Evolutionary conservation across 306 rosid species (phyloP).

Genomic region (Nissolia schottii): DNA sequence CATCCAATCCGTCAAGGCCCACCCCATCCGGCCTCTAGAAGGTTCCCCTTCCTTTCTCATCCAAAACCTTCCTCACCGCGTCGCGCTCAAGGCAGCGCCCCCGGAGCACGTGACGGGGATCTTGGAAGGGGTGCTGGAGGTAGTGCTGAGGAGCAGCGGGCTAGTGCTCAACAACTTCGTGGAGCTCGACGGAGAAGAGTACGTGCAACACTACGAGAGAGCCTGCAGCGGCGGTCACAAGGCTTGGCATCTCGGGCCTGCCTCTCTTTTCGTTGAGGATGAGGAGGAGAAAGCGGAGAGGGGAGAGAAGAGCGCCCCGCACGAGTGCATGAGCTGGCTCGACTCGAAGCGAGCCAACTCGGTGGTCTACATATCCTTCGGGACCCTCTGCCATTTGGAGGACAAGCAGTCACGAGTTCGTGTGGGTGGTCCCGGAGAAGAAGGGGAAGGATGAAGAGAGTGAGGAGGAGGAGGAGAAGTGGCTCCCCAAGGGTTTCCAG

Average conservation of each 20-base stretch:
- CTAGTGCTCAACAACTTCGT: conserved; percentile 24
- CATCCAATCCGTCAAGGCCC: not conserved
- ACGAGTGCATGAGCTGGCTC: conserved; percentile 16
- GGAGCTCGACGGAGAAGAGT: too few species aligned
- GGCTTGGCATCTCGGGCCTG: too few species aligned
- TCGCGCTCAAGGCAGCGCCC: conserved; percentile 14
- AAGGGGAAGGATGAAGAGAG: too few species aligned
- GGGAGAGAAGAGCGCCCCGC: not conserved
- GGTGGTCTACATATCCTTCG: too few species aligned
- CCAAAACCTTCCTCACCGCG: conserved; percentile 14
- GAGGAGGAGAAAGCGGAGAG: conserved; percentile 20
- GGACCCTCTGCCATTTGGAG: not conserved
- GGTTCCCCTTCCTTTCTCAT: not conserved
- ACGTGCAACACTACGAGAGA: too few species aligned
- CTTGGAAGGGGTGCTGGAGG: not conserved
- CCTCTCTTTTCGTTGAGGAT: conserved; percentile 22
- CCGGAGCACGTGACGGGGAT: not conserved
- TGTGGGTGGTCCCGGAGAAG: too few species aligned
- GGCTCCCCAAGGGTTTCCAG: conserved; percentile 5
- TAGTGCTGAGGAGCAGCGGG: conserved; percentile 24
- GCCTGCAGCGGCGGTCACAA: too few species aligned
- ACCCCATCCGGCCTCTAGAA: not conserved
- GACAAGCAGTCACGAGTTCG: conserved; percentile 20
- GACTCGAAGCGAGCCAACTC: too few species aligned
- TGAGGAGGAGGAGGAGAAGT: too few species aligned